Conservation (phyloP, 108 stramenopile genomes). For the Fragilariopsis cylindrus region DNA sequence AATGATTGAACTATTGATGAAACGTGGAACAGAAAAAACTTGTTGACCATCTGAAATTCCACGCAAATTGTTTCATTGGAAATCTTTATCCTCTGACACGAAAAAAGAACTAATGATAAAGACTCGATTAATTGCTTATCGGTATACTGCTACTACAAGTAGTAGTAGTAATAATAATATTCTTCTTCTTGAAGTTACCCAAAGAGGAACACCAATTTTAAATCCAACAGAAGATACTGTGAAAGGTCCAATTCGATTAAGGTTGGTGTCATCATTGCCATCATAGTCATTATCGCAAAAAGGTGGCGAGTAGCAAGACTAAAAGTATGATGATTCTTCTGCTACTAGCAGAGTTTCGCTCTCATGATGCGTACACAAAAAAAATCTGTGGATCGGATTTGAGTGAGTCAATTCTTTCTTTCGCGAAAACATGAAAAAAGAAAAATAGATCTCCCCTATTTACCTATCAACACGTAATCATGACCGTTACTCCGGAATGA, state of each 20-base stretch:
- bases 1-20: constrained; percentile 13
- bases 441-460: no score
- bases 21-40: constrained; percentile 21
- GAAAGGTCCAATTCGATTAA: constrained; percentile 19
- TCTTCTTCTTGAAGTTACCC: constrained; percentile 10
- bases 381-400: no score
- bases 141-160: neutral
- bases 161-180: neutral
- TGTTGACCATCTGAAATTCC: constrained; percentile 30
- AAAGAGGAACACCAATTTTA: neutral
- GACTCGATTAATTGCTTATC: constrained; percentile 16
- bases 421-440: no score
- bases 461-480: no score
- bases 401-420: no score
- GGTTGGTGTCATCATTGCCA: neutral
- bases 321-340: neutral
- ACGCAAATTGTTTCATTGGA: constrained; percentile 16
- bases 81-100: constrained; percentile 7
- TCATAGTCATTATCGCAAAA: neutral
- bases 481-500: neutral
- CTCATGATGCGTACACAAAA: no score
- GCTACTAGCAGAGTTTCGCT: no score
- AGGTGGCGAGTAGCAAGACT: neutral
- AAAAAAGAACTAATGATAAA: constrained; percentile 32
- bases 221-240: constrained; percentile 22